A percentile compares a stretch with the other conserved stretches of the same genome.
These are phyloP conservation scores for Apiospora hydei DNA, from an alignment of 2,329 filamentous ascomycete genomes.

Conservation along the genomic window DNA sequence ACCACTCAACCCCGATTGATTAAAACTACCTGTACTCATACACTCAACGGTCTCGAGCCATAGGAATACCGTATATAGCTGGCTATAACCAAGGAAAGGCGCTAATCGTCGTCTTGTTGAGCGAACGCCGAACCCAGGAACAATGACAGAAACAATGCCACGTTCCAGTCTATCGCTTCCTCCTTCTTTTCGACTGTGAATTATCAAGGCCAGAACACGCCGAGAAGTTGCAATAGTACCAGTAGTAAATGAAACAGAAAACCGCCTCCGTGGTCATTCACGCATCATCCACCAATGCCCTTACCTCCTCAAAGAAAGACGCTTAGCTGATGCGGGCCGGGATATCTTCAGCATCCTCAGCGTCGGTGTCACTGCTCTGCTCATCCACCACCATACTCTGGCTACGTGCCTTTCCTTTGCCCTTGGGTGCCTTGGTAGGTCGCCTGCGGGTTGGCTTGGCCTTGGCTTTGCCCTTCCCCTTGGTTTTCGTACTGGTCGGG, in stretches of 20 bases:
- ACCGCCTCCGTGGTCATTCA: neutral
- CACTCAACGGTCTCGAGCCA: neutral
- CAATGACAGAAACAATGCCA: neutral
- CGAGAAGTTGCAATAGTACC: neutral
- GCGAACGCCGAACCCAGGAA: neutral
- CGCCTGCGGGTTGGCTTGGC: neutral
- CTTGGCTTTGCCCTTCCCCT: neutral
- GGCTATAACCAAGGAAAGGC: neutral
- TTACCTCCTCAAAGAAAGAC: neutral
- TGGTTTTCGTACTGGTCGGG: neutral
- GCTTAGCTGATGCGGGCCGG: slow-evolving; percentile 33
- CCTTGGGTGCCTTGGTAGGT: neutral
- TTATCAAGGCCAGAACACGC: neutral
- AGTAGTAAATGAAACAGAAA: neutral
- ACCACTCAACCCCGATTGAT: neutral
- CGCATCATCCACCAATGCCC: neutral
- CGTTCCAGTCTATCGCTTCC: neutral
- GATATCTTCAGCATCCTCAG: slow-evolving; percentile 41
- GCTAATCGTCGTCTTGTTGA: neutral
- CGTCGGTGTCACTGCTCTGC: slow-evolving; percentile 42
- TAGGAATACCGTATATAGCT: neutral
- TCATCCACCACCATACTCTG: neutral
- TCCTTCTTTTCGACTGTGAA: neutral
- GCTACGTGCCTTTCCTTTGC: neutral
- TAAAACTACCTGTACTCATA: neutral